Base-by-base conservation (phyloP, 805 yeast genomes). In the Nakazawaea populi region DNA sequence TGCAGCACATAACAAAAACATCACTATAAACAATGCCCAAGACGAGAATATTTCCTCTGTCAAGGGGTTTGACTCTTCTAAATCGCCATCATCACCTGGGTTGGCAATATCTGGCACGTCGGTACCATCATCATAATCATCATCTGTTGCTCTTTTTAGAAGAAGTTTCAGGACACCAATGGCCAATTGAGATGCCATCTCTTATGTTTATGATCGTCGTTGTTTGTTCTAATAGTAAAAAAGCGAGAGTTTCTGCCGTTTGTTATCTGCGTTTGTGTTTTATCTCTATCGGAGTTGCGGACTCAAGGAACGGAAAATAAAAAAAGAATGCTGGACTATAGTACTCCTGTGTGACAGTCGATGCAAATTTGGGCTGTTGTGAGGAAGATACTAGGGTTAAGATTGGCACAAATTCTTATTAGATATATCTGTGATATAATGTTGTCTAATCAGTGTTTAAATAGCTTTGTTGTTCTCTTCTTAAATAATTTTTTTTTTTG, bases 41-140 rank as follows among this genome's bases (percentile, higher is more conserved):
- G 97, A 89, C 5, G 96, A 87, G 66, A 90, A 94, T 59, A 94
- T 89, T 67, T 94, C 99, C 60, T 92, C 97, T 3, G 92, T 83
- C 24, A 89, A 86, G 0, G 98, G 97, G 61, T 88, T 89, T 6
- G 84, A 75, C 11, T 75, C 82, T 36, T 83, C 89, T 24, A 66
- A 65, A 32, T 70, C 76, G 41, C 60, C 68, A 43, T 71, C 75
- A 43, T 70, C 75, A 6, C 63, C 63, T 18, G 70, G 71, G 46
- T 65, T 66, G 1, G 55, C 34, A 6, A 42, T 32, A 24, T 49
- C 55, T 7, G 53, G 42, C 6, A 42, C n/a, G 36, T 34, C 44
- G 7, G 50, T 47, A 4, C 48, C 53, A 37, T 62, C 66, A 12
- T 60, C 66, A 46, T 58, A 60, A 36, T 61, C 66, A 18, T 56